phyloP scores from a whole-genome alignment of 2,329 filamentous ascomycete genomes.

The Colletotrichum cereale region DNA sequence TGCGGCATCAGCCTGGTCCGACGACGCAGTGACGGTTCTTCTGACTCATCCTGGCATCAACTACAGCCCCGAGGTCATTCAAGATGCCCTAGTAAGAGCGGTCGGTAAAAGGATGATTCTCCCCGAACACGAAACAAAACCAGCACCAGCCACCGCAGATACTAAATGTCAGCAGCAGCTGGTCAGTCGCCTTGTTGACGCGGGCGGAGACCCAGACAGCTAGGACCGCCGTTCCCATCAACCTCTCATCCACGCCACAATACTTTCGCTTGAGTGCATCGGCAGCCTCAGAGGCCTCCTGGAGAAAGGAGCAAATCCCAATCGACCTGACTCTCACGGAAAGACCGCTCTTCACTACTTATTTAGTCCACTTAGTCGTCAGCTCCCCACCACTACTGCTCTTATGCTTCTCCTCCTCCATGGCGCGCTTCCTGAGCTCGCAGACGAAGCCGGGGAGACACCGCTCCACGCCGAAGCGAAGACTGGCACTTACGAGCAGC shows the following conservation, averaged over 20 bases:
- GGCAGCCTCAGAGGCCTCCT: slow-evolving; percentile 44
- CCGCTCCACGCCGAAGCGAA: slow-evolving; percentile 43
- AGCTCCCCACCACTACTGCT: slow-evolving; percentile 41
- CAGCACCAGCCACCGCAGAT: slow-evolving; percentile 38
- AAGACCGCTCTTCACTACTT: slow-evolving; percentile 44
- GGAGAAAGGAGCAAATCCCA: slow-evolving; percentile 45
- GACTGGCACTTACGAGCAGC: slow-evolving; percentile 39
- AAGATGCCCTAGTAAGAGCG: slow-evolving; percentile 4
- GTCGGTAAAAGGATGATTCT: slow-evolving; percentile 8
- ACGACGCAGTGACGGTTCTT: slow-evolving; percentile 33
- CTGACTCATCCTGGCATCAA: not conserved
- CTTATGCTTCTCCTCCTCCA: slow-evolving; percentile 33
- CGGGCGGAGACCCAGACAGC: not conserved
- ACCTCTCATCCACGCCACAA: slow-evolving; percentile 21
- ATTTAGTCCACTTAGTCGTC: slow-evolving; percentile 29
- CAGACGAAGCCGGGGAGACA: slow-evolving; percentile 43
- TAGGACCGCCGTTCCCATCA: not conserved
- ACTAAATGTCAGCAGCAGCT: not conserved
- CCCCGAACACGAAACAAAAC: slow-evolving; percentile 21
- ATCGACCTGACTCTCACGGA: slow-evolving; percentile 31
- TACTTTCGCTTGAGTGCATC: slow-evolving; percentile 42
- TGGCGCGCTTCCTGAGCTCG: slow-evolving; percentile 39
- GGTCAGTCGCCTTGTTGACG: not conserved
- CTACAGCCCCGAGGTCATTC: not conserved
- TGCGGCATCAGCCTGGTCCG: slow-evolving; percentile 39